Base-by-base conservation (phyloP, 2,329 filamentous ascomycete species). In the Graphilbum ipis-grandicollis region DNA sequence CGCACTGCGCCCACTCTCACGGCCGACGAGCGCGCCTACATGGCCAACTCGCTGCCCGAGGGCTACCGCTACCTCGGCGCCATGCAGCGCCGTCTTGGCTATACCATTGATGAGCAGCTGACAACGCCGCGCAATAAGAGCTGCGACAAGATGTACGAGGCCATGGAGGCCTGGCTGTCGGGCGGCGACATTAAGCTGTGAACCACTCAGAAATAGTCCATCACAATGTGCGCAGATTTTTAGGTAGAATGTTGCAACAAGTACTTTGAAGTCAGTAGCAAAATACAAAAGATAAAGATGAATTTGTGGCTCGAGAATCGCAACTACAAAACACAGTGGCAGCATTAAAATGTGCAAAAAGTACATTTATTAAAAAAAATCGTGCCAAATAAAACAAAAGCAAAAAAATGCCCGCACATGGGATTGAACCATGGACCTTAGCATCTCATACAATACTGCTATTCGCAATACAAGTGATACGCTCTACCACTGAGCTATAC, bases 21-120 rank as follows among this genome's bases (percentile, higher is more conserved):
- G n/a, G 36, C 44, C 19, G 53, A 56, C 12, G 52, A 56, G 26
- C 39, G 46, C 19, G 50, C 52, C 12, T 50, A 54, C 32, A 50
- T 66, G 34, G 14, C n/a, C 17, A 50, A 48, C 7, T 48, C 42
- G 29, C 62, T 58, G 40, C 62, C 62, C 6, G 49, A 54, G 39
- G 63, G 62, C 1, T 66, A 66, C 52, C 52, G 52, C 43, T 62
- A 60, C 44, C 56, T 66, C 5, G 62, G 57, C 13, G 57, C 56
- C 2, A 62, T 62, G 18, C 63, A 66, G 53, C 54, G 50, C 31
- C 56, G 51, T 39, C 51, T 64, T 4, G 63, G 63, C 2, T 62
- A 66, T 41, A 47, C 54, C 15, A 52, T 66, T 34, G 57, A 63
- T 41, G 39, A 48, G 31, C 40, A 47, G 31, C 50, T 65, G 31